These are phyloP conservation scores for Pontederia paniculata DNA, from an alignment of 176 grass and related monocot species.

Conservation along the genomic window DNA sequence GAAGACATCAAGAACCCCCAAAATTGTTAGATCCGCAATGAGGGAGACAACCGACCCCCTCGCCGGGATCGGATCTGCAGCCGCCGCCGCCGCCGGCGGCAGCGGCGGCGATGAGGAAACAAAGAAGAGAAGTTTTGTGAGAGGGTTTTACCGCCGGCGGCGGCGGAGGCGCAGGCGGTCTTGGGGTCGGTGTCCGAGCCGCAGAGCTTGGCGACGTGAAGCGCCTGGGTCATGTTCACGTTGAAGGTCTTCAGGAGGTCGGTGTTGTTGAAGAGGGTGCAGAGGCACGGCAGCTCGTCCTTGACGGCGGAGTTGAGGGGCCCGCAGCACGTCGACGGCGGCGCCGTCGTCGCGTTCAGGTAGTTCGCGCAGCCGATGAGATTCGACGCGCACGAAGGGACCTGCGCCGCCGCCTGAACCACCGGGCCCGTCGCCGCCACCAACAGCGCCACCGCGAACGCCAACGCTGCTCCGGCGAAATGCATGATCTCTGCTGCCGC, in stretches of 20 bases:
- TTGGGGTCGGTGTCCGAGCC: neutral
- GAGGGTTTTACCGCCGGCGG: too few species aligned
- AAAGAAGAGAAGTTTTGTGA: too few species aligned
- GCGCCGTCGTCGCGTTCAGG: slow-evolving; percentile 5
- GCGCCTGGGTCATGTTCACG: neutral
- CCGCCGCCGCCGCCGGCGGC: too few species aligned
- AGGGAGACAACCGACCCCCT: too few species aligned
- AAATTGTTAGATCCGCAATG: too few species aligned
- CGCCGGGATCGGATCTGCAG: too few species aligned
- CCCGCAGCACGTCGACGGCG: slow-evolving; percentile 2
- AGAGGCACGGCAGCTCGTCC: slow-evolving; percentile 5
- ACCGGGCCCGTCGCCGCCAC: neutral
- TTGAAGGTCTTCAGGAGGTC: neutral
- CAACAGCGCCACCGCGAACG: neutral
- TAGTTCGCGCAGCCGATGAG: neutral
- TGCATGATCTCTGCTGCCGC: too few species aligned
- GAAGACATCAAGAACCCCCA: too few species aligned
- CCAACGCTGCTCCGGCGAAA: neutral
- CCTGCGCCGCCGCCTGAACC: neutral
- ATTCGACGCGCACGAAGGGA: neutral
- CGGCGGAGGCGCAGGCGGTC: neutral
- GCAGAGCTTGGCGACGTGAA: neutral
- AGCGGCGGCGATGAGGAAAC: too few species aligned
- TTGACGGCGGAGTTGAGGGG: slow-evolving; percentile 1
- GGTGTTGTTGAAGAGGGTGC: slow-evolving; percentile 3